Percentiles rank a stretch among this genome's conserved stretches.
These are phyloP conservation scores for Candida loeiensis DNA, from an alignment of 805 yeast genomes.

Conservation along the genomic window DNA sequence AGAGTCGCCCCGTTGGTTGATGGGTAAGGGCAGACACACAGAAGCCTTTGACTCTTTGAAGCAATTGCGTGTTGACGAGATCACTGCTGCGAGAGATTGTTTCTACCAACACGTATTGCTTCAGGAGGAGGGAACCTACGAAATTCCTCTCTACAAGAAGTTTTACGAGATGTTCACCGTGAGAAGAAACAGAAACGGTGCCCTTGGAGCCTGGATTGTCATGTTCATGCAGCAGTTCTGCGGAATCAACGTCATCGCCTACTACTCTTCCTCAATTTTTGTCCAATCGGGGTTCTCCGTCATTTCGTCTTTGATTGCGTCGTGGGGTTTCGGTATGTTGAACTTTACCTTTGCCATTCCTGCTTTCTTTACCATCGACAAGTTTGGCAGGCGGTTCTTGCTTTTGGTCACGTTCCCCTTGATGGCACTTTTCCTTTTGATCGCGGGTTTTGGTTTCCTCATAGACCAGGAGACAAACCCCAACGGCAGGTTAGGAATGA, in stretches of 20 bases:
- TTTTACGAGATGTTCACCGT: conserved; percentile 59
- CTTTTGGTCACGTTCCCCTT: conserved; percentile 58
- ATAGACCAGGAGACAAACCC: conserved; percentile 42
- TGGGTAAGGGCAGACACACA: conserved; percentile 46
- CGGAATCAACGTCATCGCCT: conserved; percentile 85
- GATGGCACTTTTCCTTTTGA: conserved; percentile 53
- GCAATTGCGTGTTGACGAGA: conserved; percentile 40
- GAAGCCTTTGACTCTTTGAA: conserved; percentile 50
- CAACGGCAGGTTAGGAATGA: conserved; percentile 60
- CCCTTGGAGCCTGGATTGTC: conserved; percentile 72
- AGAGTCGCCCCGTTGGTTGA: conserved; percentile 69
- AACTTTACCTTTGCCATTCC: conserved; percentile 81
- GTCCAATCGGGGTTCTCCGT: conserved; percentile 60
- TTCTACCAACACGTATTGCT: conserved; percentile 56
- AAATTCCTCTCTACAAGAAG: conserved; percentile 44
- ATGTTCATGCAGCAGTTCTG: conserved; percentile 92
- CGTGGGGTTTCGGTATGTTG: conserved; percentile 82
- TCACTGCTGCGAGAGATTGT: conserved; percentile 63
- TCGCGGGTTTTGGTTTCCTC: conserved; percentile 74
- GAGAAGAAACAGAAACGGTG: conserved; percentile 80
- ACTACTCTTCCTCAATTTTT: conserved; percentile 77
- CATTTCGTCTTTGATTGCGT: conserved; percentile 65
- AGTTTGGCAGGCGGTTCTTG: conserved; percentile 66
- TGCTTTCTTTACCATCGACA: conserved; percentile 76
- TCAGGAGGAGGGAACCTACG: conserved; percentile 56